Evolutionary conservation across 2,329 filamentous ascomycete genomes (phyloP).

Genomic region (Microcyclosporella mali): DNA sequence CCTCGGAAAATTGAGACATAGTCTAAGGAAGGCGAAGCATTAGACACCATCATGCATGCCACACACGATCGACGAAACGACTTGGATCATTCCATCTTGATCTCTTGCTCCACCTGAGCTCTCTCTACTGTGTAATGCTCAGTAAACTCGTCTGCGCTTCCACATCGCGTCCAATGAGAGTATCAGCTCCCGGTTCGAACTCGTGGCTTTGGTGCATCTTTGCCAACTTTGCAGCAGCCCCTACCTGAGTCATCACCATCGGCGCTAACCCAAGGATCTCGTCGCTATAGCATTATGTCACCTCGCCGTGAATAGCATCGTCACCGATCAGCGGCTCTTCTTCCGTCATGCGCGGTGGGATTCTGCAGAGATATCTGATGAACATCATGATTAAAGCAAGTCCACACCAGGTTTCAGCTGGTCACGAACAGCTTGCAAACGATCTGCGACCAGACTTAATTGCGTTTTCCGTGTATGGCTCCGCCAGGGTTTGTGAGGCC

Average conservation of each 20-base stretch:
- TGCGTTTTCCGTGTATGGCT: slow-evolving; percentile 47
- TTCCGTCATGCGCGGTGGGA: slow-evolving; percentile 45
- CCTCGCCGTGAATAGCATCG: slow-evolving; percentile 45
- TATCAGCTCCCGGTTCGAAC: slow-evolving; percentile 1
- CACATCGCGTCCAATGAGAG: slow-evolving; percentile 1
- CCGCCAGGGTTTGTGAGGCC: slow-evolving; percentile 42
- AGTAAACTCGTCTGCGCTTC: background rate
- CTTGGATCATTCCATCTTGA: no score
- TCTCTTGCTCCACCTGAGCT: no score
- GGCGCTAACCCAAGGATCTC: slow-evolving; percentile 18
- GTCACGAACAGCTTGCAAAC: slow-evolving; percentile 46
- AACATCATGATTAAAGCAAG: slow-evolving; percentile 45
- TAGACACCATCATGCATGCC: no score
- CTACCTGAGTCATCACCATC: background rate
- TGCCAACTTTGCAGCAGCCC: slow-evolving; percentile 7
- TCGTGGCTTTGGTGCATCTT: slow-evolving; percentile 8
- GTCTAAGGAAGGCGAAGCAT: no score
- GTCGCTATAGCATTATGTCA: slow-evolving; percentile 32
- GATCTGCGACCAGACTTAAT: slow-evolving; percentile 46
- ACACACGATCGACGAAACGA: no score
- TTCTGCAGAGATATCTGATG: slow-evolving; percentile 46
- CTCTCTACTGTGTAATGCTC: no score
- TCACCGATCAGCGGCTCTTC: slow-evolving; percentile 43
- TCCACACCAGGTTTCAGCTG: slow-evolving; percentile 48
- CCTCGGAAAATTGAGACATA: no score